Evolutionary conservation across 2,329 filamentous ascomycete genomes (phyloP), one percentile per base, ranked within the genome.

Genomic region (Macrophomina phaseolina): DNA sequence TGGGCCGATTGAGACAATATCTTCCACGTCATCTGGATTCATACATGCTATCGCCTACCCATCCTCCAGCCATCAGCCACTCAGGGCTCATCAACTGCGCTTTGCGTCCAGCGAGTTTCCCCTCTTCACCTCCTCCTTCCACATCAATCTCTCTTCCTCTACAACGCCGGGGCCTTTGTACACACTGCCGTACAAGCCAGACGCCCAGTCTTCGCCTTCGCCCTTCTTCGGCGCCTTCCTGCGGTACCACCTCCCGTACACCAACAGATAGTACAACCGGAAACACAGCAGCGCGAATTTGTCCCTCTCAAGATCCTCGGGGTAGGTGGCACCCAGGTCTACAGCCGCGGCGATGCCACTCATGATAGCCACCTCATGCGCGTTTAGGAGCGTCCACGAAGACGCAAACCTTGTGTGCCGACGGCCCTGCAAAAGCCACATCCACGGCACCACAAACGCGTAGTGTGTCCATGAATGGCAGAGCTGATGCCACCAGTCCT

Each of bases 261-360:
- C 77, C 2, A 90, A 73, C 58, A 89, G 75, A 67, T 89, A 89
- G 69, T 90, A 90, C 67, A 90, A 73, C 51, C 87, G 75, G 71
- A 90, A 90, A 56, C 83, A 82, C 67, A 89, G 71, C 65, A 90
- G 81, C 0, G 88, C 85, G 71, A 88, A 90, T 64, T 79, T 81
- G 68, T 89, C 87, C n/a, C 86, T 76, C 76, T 89, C 87, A 1
- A 90, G 73, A 70, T 89, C 87, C 68, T 85, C 85, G 1, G 81
- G 80, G 71, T 92, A 92, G 1, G 83, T 80, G 0, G 89, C 90
- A 0, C 90, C 90, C 0, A 92, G 79, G 55, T 87, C 85, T 64
- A 90, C 90, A 0, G 90, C 90, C 2, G 90, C 90, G 4, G 89
- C 87, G 56, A 92, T 90, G 0, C 90, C 90, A 65, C 85, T 88